phyloP scores from a whole-genome alignment of 352 stramenopile genomes.

The Albugo candida region DNA sequence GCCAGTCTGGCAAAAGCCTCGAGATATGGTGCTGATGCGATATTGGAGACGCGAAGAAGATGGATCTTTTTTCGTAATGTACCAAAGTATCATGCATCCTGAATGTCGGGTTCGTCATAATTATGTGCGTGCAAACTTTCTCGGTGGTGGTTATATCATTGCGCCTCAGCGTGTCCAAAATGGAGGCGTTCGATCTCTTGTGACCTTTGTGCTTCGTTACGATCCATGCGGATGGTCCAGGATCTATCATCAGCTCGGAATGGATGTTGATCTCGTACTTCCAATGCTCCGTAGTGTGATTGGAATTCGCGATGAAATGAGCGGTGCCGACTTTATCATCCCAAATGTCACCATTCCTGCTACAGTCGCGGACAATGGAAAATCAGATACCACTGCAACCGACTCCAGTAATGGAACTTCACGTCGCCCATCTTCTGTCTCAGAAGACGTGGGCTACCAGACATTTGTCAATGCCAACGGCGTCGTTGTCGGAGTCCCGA shows the following conservation, averaged over 20 bases:
- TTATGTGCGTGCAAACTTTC: constrained; percentile 58
- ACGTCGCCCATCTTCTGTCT: background rate
- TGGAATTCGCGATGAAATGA: constrained; percentile 76
- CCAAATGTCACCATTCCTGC: constrained; percentile 52
- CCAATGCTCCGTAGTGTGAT: constrained; percentile 71
- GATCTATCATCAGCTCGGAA: constrained; percentile 76
- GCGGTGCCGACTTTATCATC: constrained; percentile 60
- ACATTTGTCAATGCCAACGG: constrained; percentile 42
- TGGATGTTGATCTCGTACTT: constrained; percentile 73
- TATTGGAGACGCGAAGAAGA: constrained; percentile 80
- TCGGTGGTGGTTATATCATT: constrained; percentile 72
- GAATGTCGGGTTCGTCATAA: constrained; percentile 75
- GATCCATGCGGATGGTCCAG: constrained; percentile 60
- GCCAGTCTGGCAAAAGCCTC: constrained; percentile 72
- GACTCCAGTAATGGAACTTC: constrained; percentile 3
- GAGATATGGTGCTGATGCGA: constrained; percentile 71
- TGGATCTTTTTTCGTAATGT: constrained; percentile 82
- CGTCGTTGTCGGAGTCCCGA: constrained; percentile 39
- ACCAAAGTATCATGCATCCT: constrained; percentile 71
- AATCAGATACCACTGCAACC: constrained; percentile 4
- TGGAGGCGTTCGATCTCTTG: constrained; percentile 54
- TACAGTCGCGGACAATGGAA: background rate
- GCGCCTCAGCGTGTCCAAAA: constrained; percentile 61
- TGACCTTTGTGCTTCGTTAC: constrained; percentile 70
- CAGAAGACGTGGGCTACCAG: constrained; percentile 7